These are phyloP conservation scores for Phialemoniopsis sp. DNA, from an alignment of 2,329 filamentous ascomycete species.

Conservation along the genomic window DNA sequence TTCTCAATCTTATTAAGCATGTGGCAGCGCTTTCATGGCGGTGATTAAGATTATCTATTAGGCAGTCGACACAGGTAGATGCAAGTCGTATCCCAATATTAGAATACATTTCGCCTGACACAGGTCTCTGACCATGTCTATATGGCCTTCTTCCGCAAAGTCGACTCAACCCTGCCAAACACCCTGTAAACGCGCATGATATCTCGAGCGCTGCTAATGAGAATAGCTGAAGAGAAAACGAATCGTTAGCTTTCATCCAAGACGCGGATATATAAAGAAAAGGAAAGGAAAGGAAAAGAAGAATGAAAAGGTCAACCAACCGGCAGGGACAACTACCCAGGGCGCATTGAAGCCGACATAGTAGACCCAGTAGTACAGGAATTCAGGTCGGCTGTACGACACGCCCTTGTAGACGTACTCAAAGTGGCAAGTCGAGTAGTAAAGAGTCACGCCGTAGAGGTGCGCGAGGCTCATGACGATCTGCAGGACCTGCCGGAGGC, in stretches of 20 bases:
- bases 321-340: conserved; percentile 52
- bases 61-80: no score
- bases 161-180: not conserved
- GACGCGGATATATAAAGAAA: not conserved
- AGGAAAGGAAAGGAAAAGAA: not conserved
- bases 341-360: conserved; percentile 58
- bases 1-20: no score
- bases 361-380: conserved; percentile 60
- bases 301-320: conserved; percentile 30
- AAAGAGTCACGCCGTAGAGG: conserved; percentile 58
- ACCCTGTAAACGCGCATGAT: conserved; percentile 1
- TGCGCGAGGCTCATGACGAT: conserved; percentile 47
- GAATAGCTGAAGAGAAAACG: not conserved
- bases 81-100: no score
- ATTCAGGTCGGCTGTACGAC: conserved; percentile 54
- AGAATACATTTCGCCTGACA: no score
- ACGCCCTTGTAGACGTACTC: conserved; percentile 40
- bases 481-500: conserved; percentile 47
- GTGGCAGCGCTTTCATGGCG: no score
- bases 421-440: conserved; percentile 53
- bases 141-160: conserved; percentile 1
- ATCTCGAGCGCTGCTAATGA: conserved; percentile 4
- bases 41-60: no score
- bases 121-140: no score
- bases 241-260: not conserved